Base-by-base conservation (phyloP, 441 rosid species). In the Capsella rubella region DNA sequence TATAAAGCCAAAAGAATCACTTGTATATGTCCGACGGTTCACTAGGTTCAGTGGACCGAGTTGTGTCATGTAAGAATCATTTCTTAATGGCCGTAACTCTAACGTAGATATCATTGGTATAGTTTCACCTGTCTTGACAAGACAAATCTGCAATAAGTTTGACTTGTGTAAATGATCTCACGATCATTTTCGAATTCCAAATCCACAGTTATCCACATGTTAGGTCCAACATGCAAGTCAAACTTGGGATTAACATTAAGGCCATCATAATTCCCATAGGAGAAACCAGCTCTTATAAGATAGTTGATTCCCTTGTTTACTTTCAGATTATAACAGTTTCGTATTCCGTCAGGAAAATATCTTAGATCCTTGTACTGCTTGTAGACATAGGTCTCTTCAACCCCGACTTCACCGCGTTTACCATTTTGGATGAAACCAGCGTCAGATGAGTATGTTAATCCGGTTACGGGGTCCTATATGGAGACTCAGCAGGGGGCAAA, bases 71-170 rank as follows among this genome's bases (percentile, higher is more conserved):
- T 83, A 88, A 0, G 78, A 57, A 4, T 14, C 12, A 52, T 65
- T 76, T 40, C 51, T 45, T 56, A 88, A 16, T 39, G 56, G 82
- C 49, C 89, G 75, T 3, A 83, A 34, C 43, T 89, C 89, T 32
- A 87, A 46, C 8, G 80, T 78, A 5, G 91, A 85, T 73, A 87
- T 82, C 60, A 83, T 64, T 15, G 91, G 91, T 9, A 76, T 43
- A 29, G 78, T 72, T 14, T 34, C 14, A 16, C 72, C 78, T 4
- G 65, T 72, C 57, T 76, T 77, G 9, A 75, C 78, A 9, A 78
- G 81, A 63, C 89, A 85, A 46, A 83, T 50, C 32, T 75, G 40
- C 10, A 79, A 18, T 47, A 27, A 37, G 6, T 71, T 64, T 58
- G 67, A 18, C 8, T 47, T 28, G 61, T 29, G 66, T 80, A 74